A percentile compares a stretch with the other conserved stretches of the same genome.
Evolutionary conservation across 192 early-diverging fungal genomes (phyloP).

Genomic region (Rhizophagus clarus): DNA sequence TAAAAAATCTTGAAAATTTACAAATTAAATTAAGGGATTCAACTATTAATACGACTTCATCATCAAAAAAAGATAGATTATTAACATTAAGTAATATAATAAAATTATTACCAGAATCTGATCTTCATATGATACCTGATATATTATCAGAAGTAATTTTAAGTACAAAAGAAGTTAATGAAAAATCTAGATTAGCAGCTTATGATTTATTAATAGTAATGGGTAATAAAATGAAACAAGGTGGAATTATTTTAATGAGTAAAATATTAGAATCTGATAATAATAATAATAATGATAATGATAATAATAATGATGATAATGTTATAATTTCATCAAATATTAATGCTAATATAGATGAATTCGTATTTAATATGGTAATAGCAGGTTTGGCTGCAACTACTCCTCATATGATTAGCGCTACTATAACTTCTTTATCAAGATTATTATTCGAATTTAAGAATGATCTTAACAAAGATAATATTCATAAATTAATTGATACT

Average conservation of each 20-base stretch:
- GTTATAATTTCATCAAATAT: too few species aligned
- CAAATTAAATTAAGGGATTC: slow-evolving; percentile 71
- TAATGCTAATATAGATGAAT: slow-evolving; percentile 71
- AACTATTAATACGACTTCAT: slow-evolving; percentile 59
- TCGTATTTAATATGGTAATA: slow-evolving; percentile 83
- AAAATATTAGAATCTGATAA: slow-evolving; percentile 41
- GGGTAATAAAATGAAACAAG: slow-evolving; percentile 87
- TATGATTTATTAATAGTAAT: slow-evolving; percentile 87
- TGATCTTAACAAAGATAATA: slow-evolving; percentile 61
- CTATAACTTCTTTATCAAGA: slow-evolving; percentile 80
- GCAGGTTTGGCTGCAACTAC: slow-evolving; percentile 94
- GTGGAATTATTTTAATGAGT: slow-evolving; percentile 52
- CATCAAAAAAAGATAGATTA: slow-evolving; percentile 85
- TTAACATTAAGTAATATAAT: slow-evolving; percentile 66
- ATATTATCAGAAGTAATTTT: slow-evolving; percentile 91
- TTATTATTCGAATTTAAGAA: slow-evolving; percentile 92
- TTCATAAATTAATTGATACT: slow-evolving; percentile 77
- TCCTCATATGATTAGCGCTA: slow-evolving; percentile 89
- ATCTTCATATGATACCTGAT: slow-evolving; percentile 85
- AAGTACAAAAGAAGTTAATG: slow-evolving; percentile 90
- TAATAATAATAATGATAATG: too few species aligned
- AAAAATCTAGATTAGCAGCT: slow-evolving; percentile 79
- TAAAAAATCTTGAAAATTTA: slow-evolving; percentile 61
- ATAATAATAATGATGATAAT: too few species aligned
- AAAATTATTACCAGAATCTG: slow-evolving; percentile 59